Base-by-base conservation (phyloP, 2,329 filamentous ascomycete species). In the Penicillium sclerotiorum region DNA sequence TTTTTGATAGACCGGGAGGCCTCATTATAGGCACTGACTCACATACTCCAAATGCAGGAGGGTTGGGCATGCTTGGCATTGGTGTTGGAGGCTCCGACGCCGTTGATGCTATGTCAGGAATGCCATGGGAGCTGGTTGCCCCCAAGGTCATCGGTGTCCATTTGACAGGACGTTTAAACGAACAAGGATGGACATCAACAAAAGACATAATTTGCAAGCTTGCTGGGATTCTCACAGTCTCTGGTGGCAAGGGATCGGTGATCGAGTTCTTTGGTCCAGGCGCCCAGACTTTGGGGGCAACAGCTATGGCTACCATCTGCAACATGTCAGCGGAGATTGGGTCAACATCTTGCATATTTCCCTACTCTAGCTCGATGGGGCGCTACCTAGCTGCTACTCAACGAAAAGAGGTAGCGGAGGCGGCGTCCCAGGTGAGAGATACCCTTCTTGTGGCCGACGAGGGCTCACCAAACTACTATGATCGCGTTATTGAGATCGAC, bases 181-280 rank as follows among this genome's bases (percentile, higher is more conserved):
- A n/a, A n/a, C 87, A 80, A 65, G 92, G 91, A 73, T 97, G 93
- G 93, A 88, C 90, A 60, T 74, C 90, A 45, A 89, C 93, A 49
- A 96, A 97, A 80, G 89, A 96, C 68, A 89, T 96, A 57, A 96
- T 96, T 65, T 83, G 95, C 53, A 96, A 96, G 84, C 87, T 96
- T 58, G 93, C 92, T 59, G 93, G 91, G 64, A 94, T 95, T 58
- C 82, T 96, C 32, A 96, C 92, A 33, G 93, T 96, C 65, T 96
- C 96, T 81, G 93, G 93, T 69, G 93, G 92, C 57, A 96, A 92
- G 67, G 92, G 92, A 58, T 85, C 87, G 35, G 94, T 95, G 58
- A 64, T 68, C 49, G 67, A 72, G 51, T 69, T 69, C 57, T 67
- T 67, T 53, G 82, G 82, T 30, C 86, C 87, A 55, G 90, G 90